These are phyloP conservation scores for Bassia scoparia DNA, from an alignment of 148 eudicot genomes.

Conservation along the genomic window DNA sequence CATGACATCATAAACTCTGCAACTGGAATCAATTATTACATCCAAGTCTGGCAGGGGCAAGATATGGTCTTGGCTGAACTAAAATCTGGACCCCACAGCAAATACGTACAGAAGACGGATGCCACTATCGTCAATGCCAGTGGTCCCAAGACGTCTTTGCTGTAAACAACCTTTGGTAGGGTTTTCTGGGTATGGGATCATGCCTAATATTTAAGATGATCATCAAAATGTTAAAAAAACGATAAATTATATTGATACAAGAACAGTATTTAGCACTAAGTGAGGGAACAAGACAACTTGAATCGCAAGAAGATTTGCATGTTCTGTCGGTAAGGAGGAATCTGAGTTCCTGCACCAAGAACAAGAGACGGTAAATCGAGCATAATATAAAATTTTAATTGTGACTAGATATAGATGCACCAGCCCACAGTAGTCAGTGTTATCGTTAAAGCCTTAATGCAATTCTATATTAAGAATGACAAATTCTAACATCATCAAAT, in stretches of 20 bases:
- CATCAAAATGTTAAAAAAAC: neutral
- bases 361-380: neutral
- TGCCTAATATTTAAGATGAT: slow-evolving; percentile 42
- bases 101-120: slow-evolving; percentile 76
- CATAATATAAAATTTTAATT: neutral
- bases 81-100: slow-evolving; percentile 74
- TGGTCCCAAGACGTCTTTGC: slow-evolving; percentile 69
- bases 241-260: neutral
- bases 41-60: slow-evolving; percentile 71
- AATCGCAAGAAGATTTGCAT: slow-evolving; percentile 96
- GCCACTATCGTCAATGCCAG: slow-evolving; percentile 96
- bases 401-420: neutral
- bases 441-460: neutral
- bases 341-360: slow-evolving; percentile 79
- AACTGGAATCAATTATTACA: slow-evolving; percentile 62
- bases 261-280: slow-evolving; percentile 11
- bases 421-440: neutral
- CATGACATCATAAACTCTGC: slow-evolving; percentile 76
- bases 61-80: slow-evolving; percentile 69
- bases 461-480: neutral
- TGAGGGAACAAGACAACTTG: slow-evolving; percentile 49
- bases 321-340: slow-evolving; percentile 78
- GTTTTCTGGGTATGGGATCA: slow-evolving; percentile 98
- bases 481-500: neutral
- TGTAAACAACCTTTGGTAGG: slow-evolving; percentile 94